These are phyloP conservation scores for Quercus mongolica DNA, from an alignment of 306 rosid genomes.

Conservation along the genomic window DNA sequence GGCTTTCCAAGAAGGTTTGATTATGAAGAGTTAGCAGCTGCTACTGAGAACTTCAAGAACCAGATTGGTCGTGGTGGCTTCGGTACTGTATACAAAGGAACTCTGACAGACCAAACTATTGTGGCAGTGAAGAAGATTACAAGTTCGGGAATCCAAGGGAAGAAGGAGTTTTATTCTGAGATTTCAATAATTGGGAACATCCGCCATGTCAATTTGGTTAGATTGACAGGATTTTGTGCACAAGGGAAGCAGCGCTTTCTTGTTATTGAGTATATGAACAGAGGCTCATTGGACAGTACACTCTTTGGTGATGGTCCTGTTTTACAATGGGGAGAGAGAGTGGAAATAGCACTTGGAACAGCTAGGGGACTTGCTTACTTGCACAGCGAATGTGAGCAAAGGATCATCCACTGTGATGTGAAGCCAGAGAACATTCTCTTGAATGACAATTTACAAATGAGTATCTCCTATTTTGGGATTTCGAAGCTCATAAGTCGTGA, in stretches of 20 bases:
- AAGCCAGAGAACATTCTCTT: conserved; percentile 33
- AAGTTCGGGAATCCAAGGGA: too few species aligned
- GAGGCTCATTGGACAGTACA: conserved; percentile 70
- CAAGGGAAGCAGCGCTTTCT: too few species aligned
- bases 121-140: too few species aligned
- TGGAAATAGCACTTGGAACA: conserved; percentile 73
- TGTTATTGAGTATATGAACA: conserved; percentile 35
- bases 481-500: conserved; percentile 72
- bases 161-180: too few species aligned
- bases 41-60: conserved; percentile 69
- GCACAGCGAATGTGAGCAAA: conserved; percentile 72
- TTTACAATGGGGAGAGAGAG: conserved; percentile 85
- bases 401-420: conserved; percentile 77
- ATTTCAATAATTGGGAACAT: too few species aligned
- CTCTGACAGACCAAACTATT: too few species aligned
- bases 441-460: conserved; percentile 64
- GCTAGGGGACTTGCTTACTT: conserved; percentile 92
- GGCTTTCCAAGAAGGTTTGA: conserved; percentile 78
- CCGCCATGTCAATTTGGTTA: too few species aligned
- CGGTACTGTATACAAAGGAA: too few species aligned
- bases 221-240: too few species aligned
- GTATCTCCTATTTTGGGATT: conserved; percentile 86
- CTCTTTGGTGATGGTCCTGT: conserved; percentile 75
- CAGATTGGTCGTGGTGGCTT: conserved; percentile 19
- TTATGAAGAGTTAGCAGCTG: conserved; percentile 58